These are phyloP conservation scores for Candolleomyces eurysporus DNA, from an alignment of 768 basidiomycete species.

Conservation along the genomic window DNA sequence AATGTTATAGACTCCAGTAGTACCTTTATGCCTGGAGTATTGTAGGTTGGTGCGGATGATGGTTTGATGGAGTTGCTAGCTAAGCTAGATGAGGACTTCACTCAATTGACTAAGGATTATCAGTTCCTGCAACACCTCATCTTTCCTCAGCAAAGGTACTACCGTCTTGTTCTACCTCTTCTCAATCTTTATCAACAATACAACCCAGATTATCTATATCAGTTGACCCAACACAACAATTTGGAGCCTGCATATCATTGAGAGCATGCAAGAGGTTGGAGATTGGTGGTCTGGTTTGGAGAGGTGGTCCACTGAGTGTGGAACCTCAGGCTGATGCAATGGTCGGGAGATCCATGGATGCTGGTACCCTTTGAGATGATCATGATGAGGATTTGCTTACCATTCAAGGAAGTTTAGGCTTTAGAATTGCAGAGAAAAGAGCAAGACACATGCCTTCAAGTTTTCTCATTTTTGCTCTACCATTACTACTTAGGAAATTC, in stretches of 20 bases:
- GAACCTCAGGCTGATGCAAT: constrained; percentile 89
- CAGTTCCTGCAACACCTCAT: constrained; percentile 74
- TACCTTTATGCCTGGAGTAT: constrained; percentile 73
- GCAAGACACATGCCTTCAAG: constrained; percentile 33
- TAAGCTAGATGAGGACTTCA: constrained; percentile 69
- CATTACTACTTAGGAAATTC: too few species aligned
- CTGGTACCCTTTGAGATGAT: constrained; percentile 95
- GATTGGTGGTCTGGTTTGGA: constrained; percentile 83
- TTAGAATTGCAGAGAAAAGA: constrained; percentile 91
- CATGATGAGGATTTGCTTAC: constrained; percentile 93
- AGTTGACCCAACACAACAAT: constrained; percentile 92
- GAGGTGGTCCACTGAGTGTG: constrained; percentile 67
- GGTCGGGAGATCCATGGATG: constrained; percentile 77
- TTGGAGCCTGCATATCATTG: constrained; percentile 85
- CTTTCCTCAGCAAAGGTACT: constrained; percentile 71
- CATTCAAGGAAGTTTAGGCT: constrained; percentile 96
- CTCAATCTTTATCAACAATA: constrained; percentile 95
- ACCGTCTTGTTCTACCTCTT: constrained; percentile 82
- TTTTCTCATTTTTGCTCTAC: too few species aligned
- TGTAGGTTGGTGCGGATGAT: constrained; percentile 88
- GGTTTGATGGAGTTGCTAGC: constrained; percentile 79
- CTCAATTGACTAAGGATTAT: constrained; percentile 76
- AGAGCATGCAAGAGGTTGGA: constrained; percentile 67
- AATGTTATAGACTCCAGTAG: constrained; percentile 84
- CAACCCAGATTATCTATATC: constrained; percentile 95